Percentiles rank a stretch among this genome's conserved stretches.
These are phyloP conservation scores for Ustilago loliicola DNA, from an alignment of 1,284 basidiomycete genomes.

Conservation along the genomic window DNA sequence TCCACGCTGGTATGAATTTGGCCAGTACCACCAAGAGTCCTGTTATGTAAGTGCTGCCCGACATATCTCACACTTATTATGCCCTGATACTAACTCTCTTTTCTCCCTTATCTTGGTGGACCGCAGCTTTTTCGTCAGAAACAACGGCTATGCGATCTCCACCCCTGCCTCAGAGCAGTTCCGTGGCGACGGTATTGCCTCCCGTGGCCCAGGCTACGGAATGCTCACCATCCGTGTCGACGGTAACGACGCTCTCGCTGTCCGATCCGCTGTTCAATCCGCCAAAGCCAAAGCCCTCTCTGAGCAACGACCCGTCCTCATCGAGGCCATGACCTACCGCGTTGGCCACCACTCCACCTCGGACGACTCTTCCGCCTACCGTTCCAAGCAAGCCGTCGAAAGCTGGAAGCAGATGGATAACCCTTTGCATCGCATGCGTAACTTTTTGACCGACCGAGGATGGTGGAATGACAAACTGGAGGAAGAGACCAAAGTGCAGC, in stretches of 20 bases:
- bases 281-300: slow-evolving; percentile 82
- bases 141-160: slow-evolving; percentile 94
- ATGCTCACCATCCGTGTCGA: slow-evolving; percentile 79
- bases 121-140: slow-evolving; percentile 76
- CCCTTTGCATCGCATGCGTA: slow-evolving; percentile 85
- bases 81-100: background rate
- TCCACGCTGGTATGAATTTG: slow-evolving; percentile 74
- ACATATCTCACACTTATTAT: background rate
- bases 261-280: slow-evolving; percentile 83
- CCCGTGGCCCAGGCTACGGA: slow-evolving; percentile 92
- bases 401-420: slow-evolving; percentile 76
- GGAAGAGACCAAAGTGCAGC: slow-evolving; percentile 78
- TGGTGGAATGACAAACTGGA: slow-evolving; percentile 89
- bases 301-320: slow-evolving; percentile 81
- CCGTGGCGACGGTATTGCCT: slow-evolving; percentile 72
- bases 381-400: slow-evolving; percentile 57
- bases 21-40: slow-evolving; percentile 61
- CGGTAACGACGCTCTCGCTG: slow-evolving; percentile 92
- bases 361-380: slow-evolving; percentile 91
- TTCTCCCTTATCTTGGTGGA: slow-evolving; percentile 68
- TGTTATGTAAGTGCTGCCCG: slow-evolving; percentile 50
- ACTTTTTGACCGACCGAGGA: slow-evolving; percentile 79
- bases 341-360: slow-evolving; percentile 96
- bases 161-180: slow-evolving; percentile 91
- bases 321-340: slow-evolving; percentile 76